Conservation (phyloP, 2,329 filamentous ascomycete genomes). For the Sporothrix curviconia region DNA sequence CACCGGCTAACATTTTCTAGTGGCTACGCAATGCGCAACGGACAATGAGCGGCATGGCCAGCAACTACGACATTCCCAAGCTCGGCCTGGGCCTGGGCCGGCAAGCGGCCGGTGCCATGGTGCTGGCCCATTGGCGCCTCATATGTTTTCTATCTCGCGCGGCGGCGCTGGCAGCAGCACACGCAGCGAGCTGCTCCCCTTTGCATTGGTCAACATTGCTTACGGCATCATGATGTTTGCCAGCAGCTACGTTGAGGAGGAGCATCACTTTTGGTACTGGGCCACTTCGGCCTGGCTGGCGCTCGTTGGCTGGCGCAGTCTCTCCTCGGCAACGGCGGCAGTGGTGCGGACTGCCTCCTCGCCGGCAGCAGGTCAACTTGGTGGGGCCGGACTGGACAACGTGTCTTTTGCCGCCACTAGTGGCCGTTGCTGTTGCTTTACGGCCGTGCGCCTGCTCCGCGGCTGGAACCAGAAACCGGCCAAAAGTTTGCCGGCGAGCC, state of each 20-base stretch:
- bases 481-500: slow-evolving; percentile 91
- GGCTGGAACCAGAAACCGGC: slow-evolving; percentile 95
- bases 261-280: slow-evolving; percentile 99
- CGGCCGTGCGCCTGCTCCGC: slow-evolving; percentile 59
- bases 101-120: slow-evolving; percentile 32
- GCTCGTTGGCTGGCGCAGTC: slow-evolving; percentile 43
- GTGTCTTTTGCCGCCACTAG: neutral
- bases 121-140: slow-evolving; percentile 35
- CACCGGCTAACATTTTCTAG: slow-evolving; percentile 20
- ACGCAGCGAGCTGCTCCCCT: slow-evolving; percentile 29
- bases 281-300: slow-evolving; percentile 62
- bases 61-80: slow-evolving; percentile 74
- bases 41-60: slow-evolving; percentile 81
- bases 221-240: slow-evolving; percentile 95
- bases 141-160: slow-evolving; percentile 23
- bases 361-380: no score
- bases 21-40: slow-evolving; percentile 70
- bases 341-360: no score
- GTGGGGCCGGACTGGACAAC: no score
- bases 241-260: slow-evolving; percentile 95
- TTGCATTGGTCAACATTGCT: slow-evolving; percentile 47
- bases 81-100: slow-evolving; percentile 44
- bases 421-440: slow-evolving; percentile 43
- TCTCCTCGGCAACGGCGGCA: slow-evolving; percentile 17
- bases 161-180: neutral